Percentiles rank a stretch among this genome's conserved stretches.
These are phyloP conservation scores for Solanum ossicruentum DNA, from an alignment of 257 asterid species.

Conservation along the genomic window DNA sequence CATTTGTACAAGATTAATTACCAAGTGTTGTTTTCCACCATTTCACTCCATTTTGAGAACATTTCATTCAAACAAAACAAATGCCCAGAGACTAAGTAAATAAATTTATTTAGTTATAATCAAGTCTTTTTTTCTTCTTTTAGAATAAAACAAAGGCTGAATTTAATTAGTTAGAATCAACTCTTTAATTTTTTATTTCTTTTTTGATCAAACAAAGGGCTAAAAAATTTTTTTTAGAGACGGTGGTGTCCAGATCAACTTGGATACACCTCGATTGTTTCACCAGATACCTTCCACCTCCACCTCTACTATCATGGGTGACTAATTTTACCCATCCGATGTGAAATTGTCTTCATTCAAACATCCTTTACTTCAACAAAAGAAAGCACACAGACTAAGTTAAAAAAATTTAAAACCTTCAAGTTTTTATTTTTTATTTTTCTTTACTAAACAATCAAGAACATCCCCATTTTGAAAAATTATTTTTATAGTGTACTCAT, in stretches of 20 bases:
- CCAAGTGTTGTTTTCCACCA: background rate
- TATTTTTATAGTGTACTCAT: background rate
- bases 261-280: background rate
- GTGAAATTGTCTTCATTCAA: background rate
- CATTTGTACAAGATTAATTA: background rate
- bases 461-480: background rate
- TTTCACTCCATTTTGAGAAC: no score
- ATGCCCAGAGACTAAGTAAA: no score
- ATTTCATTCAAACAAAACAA: no score
- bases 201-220: no score
- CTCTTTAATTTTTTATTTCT: background rate
- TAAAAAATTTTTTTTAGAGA: background rate
- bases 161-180: no score
- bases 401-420: background rate
- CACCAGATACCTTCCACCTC: background rate
- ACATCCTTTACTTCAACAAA: background rate
- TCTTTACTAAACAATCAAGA: background rate
- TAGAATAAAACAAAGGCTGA: no score
- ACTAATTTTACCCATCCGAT: background rate
- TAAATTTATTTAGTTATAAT: no score
- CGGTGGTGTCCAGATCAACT: background rate
- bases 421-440: background rate
- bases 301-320: background rate
- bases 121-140: no score
- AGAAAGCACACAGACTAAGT: background rate